Base-by-base conservation (phyloP, 345 rosid genomes). In the Citrus unshiu region DNA sequence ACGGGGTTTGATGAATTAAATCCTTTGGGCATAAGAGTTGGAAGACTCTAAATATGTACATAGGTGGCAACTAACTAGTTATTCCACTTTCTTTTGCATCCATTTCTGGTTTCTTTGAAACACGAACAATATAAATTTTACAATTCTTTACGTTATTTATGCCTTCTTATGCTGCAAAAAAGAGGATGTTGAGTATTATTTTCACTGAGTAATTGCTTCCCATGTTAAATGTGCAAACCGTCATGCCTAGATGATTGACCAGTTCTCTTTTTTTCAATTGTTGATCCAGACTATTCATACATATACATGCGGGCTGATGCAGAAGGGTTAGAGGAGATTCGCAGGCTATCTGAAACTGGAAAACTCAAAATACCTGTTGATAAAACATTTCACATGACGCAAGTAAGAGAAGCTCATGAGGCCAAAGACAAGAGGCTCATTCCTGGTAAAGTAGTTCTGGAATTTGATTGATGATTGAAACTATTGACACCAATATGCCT, bases 241-340 rank as follows among this genome's bases (percentile, higher is more conserved):
- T 40, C 13, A 60, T 3, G n/a, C 19, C 5, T 35, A 30, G 25
- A 7, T 18, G 10, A 49, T 40, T 63, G 65, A 78, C 54, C 18
- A 16, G 25, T 72, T 39, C 7, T 32, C 70, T 27, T 76, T 32
- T 58, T 34, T 43, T 75, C 24, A 27, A 43, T 61, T 46, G 75
- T 24, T 72, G 69, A 16, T 81, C 57, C 91, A 94, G 98, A 91
- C 73, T 96, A 96, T 82, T 89, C 86, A 81, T 96, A 97, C 94
- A 85, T 90, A 4, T 96, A 86, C 81, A 94, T 96, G 98, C 91
- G 97, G 80, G 98, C 96, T 21, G 99, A 94, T 85, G 79, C 91
- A 9, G 99, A 96, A 84, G 98, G 98, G 74, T 83, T 94, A 66
- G 85, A 81, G 6, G 95, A 87, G 90, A 93, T 96, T 79, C 90